phyloP scores from a whole-genome alignment of 257 asterid genomes.

The Nicotiana obtusifolia region DNA sequence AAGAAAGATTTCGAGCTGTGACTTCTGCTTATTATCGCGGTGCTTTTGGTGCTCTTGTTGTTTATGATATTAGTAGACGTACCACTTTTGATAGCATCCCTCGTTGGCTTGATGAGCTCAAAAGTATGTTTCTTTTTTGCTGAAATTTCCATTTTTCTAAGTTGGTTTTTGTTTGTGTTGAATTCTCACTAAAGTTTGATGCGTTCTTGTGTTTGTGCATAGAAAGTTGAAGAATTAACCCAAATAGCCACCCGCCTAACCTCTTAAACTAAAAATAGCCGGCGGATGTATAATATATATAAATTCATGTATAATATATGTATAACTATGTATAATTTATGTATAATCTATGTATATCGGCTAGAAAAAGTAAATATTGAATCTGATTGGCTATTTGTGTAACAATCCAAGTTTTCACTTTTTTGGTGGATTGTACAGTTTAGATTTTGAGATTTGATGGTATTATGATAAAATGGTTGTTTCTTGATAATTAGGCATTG shows the following conservation, averaged over 20 bases:
- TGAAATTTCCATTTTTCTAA: background rate
- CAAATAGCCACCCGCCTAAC: too few species aligned
- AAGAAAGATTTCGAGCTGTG: constrained; percentile 72
- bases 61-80: constrained; percentile 50
- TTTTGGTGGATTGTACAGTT: background rate
- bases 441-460: background rate
- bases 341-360: too few species aligned
- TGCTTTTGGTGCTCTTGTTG: constrained; percentile 66
- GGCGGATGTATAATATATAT: too few species aligned
- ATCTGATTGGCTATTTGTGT: too few species aligned
- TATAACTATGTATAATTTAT: too few species aligned
- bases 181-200: background rate
- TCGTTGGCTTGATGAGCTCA: constrained; percentile 71
- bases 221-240: too few species aligned
- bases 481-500: background rate
- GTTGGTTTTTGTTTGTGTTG: background rate
- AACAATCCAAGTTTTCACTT: background rate
- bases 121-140: constrained; percentile 28
- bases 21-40: constrained; percentile 83
- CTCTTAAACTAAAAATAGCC: too few species aligned
- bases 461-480: background rate
- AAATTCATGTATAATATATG: too few species aligned
- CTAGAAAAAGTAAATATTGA: too few species aligned
- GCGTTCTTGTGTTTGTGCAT: background rate
- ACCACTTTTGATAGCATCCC: constrained; percentile 67